Evolutionary conservation across 352 stramenopile genomes (phyloP).

Genomic region (Globisporangium sylvaticum): DNA sequence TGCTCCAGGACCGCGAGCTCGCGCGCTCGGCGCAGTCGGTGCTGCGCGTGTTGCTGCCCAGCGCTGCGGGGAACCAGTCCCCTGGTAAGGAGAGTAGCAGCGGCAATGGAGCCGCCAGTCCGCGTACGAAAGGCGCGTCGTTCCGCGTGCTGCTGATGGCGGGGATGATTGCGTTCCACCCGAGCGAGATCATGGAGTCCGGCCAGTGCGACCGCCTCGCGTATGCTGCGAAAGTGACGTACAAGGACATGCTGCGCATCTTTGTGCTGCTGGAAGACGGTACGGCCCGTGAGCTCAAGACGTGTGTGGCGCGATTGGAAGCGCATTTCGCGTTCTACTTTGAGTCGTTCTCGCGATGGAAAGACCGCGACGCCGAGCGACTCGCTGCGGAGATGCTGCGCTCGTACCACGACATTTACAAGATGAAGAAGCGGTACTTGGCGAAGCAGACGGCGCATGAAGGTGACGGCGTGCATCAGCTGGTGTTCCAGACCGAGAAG

Average conservation of each 20-base stretch:
- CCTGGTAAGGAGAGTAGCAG: constrained; percentile 1
- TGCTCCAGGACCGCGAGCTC: constrained; percentile 57
- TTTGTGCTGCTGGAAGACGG: constrained; percentile 26
- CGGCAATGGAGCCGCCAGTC: constrained; percentile 14
- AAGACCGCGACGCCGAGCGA: constrained; percentile 49
- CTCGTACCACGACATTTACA: constrained; percentile 49
- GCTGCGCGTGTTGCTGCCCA: constrained; percentile 48
- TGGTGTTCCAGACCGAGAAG: constrained; percentile 52
- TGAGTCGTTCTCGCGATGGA: constrained; percentile 63
- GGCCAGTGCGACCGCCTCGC: constrained; percentile 36
- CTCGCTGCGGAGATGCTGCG: constrained; percentile 47
- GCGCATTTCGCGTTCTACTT: constrained; percentile 69
- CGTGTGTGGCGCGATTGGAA: constrained; percentile 33
- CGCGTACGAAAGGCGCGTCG: constrained; percentile 29
- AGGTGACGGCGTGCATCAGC: constrained; percentile 49
- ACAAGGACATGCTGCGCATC: constrained; percentile 36
- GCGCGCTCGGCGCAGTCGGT: constrained; percentile 46
- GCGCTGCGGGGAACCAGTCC: constrained; percentile 10
- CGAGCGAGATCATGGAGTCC: constrained; percentile 57
- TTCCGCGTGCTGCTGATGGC: constrained; percentile 72
- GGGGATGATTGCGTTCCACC: constrained; percentile 65
- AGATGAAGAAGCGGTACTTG: constrained; percentile 43
- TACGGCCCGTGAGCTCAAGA: constrained; percentile 38
- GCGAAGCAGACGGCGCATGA: constrained; percentile 25
- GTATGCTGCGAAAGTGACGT: constrained; percentile 40